Conservation (phyloP, 192 early-diverging fungal genomes). For the Coemansia sp. region DNA sequence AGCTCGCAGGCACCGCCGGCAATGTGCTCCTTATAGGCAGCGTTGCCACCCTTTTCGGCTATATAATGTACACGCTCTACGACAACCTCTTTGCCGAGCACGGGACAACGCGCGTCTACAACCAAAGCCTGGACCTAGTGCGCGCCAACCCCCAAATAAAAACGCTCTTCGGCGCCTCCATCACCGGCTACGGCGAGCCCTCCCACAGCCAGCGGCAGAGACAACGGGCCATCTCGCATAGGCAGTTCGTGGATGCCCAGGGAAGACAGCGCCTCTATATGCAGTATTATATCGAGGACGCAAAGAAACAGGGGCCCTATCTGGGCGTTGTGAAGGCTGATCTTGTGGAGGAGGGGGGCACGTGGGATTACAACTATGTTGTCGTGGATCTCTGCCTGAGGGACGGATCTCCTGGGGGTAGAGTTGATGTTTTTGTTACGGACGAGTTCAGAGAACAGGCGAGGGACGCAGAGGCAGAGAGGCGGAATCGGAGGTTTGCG, state of each 20-base stretch:
- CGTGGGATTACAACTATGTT: conserved; percentile 45
- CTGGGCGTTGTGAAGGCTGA: conserved; percentile 30
- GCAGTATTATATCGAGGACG: conserved; percentile 38
- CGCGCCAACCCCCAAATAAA: conserved; percentile 38
- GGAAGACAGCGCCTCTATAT: conserved; percentile 16
- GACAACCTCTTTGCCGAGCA: conserved; percentile 41
- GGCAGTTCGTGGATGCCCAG: conserved; percentile 20
- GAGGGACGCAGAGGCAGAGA: neutral
- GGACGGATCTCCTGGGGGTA: neutral
- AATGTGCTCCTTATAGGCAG: conserved; percentile 42
- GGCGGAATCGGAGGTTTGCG: conserved; percentile 17
- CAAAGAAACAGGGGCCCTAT: neutral
- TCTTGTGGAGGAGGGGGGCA: conserved; percentile 11
- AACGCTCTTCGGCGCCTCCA: conserved; percentile 17
- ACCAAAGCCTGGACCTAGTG: conserved; percentile 44
- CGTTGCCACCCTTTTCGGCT: conserved; percentile 36
- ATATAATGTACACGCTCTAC: conserved; percentile 46
- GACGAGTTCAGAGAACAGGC: conserved; percentile 33
- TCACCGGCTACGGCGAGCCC: conserved; percentile 43
- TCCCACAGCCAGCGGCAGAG: conserved; percentile 44
- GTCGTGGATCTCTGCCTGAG: conserved; percentile 32
- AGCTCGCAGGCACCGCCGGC: conserved; percentile 22
- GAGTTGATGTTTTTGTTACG: conserved; percentile 39
- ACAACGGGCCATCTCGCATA: conserved; percentile 41
- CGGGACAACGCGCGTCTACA: conserved; percentile 44